Evolutionary conservation across 495 filamentous ascomycete genomes (phyloP).

Genomic region (Acidomyces sp.): DNA sequence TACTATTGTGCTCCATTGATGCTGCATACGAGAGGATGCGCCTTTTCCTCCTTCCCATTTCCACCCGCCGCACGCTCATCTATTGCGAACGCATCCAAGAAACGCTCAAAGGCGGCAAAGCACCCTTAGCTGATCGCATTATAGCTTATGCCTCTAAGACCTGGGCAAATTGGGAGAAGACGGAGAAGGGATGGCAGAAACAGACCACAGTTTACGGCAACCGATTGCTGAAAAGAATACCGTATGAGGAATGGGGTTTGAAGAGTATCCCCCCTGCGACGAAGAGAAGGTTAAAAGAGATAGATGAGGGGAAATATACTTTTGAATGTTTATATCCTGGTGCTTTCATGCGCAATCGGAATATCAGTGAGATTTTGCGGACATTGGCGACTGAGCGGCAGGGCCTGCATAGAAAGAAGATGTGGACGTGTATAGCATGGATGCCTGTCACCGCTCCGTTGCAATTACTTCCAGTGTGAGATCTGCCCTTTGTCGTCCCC

Average conservation of each 20-base stretch:
- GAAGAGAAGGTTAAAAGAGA: slow-evolving; percentile 41
- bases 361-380: slow-evolving; percentile 36
- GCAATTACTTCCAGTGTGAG: slow-evolving; percentile 74
- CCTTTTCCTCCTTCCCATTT: slow-evolving; percentile 89
- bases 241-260: slow-evolving; percentile 93
- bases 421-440: slow-evolving; percentile 67
- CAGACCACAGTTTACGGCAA: slow-evolving; percentile 77
- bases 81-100: slow-evolving; percentile 67
- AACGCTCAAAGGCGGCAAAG: slow-evolving; percentile 32
- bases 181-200: slow-evolving; percentile 61
- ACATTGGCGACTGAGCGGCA: slow-evolving; percentile 67
- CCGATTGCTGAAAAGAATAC: slow-evolving; percentile 67
- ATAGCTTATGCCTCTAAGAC: slow-evolving; percentile 54
- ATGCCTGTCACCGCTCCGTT: slow-evolving; percentile 79
- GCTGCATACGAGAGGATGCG: too few species aligned
- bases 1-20: too few species aligned
- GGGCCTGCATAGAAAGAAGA: slow-evolving; percentile 54
- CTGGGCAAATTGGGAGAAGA: slow-evolving; percentile 80
- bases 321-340: slow-evolving; percentile 67
- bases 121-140: slow-evolving; percentile 47
- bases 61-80: slow-evolving; percentile 76
- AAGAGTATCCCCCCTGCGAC: slow-evolving; percentile 86
- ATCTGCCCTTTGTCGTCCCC: neutral
- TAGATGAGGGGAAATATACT: slow-evolving; percentile 50
- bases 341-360: slow-evolving; percentile 5